Conservation (phyloP, 2,329 filamentous ascomycete species). For the Ophiocordyceps camponoti-rufipedis region DNA sequence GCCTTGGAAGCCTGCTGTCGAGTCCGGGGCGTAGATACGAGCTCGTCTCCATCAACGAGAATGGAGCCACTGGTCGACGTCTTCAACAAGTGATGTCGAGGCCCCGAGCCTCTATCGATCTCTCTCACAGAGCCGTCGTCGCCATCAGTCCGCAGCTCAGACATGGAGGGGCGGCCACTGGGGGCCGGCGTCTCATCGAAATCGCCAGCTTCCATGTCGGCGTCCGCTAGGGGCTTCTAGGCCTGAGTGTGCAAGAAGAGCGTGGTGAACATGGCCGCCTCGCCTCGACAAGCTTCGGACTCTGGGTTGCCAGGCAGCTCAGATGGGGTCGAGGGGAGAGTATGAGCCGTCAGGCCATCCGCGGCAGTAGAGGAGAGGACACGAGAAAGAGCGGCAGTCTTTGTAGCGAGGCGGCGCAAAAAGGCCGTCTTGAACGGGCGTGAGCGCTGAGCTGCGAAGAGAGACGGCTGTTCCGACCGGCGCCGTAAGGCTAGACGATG, state of each 20-base stretch:
- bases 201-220: slow-evolving; percentile 7
- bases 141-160: slow-evolving; percentile 5
- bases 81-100: slow-evolving; percentile 10
- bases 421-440: neutral
- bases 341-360: neutral
- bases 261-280: slow-evolving; percentile 4
- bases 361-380: neutral
- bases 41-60: slow-evolving; percentile 6
- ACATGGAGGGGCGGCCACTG: slow-evolving; percentile 11
- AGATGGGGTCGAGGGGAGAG: neutral
- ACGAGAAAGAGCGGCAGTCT: neutral
- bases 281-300: neutral
- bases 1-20: neutral
- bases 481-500: neutral
- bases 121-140: neutral
- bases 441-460: neutral
- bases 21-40: slow-evolving; percentile 1
- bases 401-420: neutral
- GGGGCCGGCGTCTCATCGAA: slow-evolving; percentile 16
- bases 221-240: slow-evolving; percentile 4
- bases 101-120: slow-evolving; percentile 1
- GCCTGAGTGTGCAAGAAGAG: slow-evolving; percentile 7
- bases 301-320: neutral
- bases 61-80: slow-evolving; percentile 4
- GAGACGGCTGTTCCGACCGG: neutral